phyloP scores from a whole-genome alignment of 2,329 filamentous ascomycete species.

The Botrytis deweyae region DNA sequence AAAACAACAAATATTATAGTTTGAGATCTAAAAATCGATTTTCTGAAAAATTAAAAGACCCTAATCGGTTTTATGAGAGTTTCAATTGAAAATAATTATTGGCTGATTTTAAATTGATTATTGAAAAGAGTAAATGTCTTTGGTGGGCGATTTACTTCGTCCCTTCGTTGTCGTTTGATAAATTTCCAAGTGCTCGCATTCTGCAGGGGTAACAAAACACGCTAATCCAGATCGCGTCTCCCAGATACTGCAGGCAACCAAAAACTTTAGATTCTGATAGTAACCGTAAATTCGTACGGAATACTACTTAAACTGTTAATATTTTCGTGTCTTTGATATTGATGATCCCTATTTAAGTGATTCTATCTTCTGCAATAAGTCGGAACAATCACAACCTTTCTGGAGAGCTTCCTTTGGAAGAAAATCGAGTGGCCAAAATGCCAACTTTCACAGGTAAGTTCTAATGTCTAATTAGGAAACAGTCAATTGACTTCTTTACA shows the following conservation, averaged over 20 bases:
- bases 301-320: background rate
- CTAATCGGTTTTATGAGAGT: accelerated
- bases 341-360: background rate
- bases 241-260: slow-evolving; percentile 20
- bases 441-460: slow-evolving; percentile 31
- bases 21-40: background rate
- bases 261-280: background rate
- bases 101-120: background rate
- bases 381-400: background rate
- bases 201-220: slow-evolving; percentile 26
- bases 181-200: slow-evolving; percentile 18
- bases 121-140: background rate
- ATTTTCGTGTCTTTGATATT: slow-evolving; percentile 4
- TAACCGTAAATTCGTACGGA: background rate
- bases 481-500: slow-evolving; percentile 25
- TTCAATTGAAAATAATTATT: background rate
- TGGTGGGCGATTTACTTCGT: background rate
- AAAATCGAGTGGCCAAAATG: slow-evolving; percentile 28
- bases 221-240: slow-evolving; percentile 31
- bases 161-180: slow-evolving; percentile 12
- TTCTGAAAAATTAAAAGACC: background rate
- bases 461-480: background rate
- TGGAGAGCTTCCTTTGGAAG: background rate
- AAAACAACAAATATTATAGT: background rate
- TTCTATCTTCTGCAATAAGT: background rate